A percentile compares a stretch with the other conserved stretches of the same genome.
phyloP scores from a whole-genome alignment of 1,139 yeast species.

The Wickerhamomyces sp. region DNA sequence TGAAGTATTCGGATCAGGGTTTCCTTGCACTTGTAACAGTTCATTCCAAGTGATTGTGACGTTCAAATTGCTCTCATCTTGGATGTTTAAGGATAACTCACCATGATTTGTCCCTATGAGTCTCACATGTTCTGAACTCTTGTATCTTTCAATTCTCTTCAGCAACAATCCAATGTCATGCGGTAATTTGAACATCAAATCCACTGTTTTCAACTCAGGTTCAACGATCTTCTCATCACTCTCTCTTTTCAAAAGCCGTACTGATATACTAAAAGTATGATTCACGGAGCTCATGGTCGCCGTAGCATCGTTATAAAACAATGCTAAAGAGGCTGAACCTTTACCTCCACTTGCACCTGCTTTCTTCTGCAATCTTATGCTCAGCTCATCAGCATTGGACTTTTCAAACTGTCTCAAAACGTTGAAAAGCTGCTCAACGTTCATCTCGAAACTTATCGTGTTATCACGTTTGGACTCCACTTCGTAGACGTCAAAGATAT shows the following conservation, averaged over 20 bases:
- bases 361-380: constrained; percentile 47
- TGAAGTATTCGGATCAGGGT: constrained; percentile 4
- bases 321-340: constrained; percentile 46
- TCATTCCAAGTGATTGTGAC: constrained; percentile 58
- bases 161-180: constrained; percentile 41
- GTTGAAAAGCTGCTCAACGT: constrained; percentile 49
- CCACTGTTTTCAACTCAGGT: constrained; percentile 44
- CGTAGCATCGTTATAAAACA: constrained; percentile 39
- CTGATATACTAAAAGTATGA: constrained; percentile 58
- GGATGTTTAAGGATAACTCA: constrained; percentile 41
- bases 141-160: constrained; percentile 53
- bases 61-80: constrained; percentile 45
- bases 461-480: constrained; percentile 44
- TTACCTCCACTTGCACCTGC: constrained; percentile 25
- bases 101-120: constrained; percentile 30
- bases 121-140: constrained; percentile 30
- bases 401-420: constrained; percentile 50
- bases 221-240: constrained; percentile 41
- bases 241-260: constrained; percentile 42
- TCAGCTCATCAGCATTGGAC: constrained; percentile 45
- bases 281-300: constrained; percentile 30
- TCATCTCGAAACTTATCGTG: constrained; percentile 49
- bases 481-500: constrained; percentile 42
- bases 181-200: constrained; percentile 47
- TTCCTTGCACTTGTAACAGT: constrained; percentile 25